Percentiles rank a stretch among this genome's conserved stretches.
These are phyloP conservation scores for Nepenthes gracilis DNA, from an alignment of 148 eudicot species.

Conservation along the genomic window DNA sequence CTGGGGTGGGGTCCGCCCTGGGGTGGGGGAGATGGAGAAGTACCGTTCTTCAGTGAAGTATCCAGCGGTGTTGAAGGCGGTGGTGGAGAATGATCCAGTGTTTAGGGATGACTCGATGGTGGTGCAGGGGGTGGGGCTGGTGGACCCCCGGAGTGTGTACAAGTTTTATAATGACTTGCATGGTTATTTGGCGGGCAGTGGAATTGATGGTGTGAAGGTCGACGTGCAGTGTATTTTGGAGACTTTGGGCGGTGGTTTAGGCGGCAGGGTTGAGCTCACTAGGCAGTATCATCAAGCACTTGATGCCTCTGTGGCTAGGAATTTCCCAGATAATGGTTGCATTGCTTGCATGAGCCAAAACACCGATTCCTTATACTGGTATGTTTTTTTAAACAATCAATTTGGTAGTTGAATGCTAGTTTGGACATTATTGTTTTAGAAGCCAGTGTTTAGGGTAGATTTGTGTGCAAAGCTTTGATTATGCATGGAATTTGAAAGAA, in stretches of 20 bases:
- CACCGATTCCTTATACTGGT: constrained; percentile 74
- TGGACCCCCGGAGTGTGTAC: constrained; percentile 60
- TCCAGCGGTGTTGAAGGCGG: constrained; percentile 47
- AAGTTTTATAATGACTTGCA: constrained; percentile 71
- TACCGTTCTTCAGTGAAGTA: constrained; percentile 46
- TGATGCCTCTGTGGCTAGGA: constrained; percentile 62
- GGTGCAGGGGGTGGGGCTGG: constrained; percentile 58
- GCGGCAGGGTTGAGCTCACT: constrained; percentile 72
- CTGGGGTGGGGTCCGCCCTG: constrained; percentile 90
- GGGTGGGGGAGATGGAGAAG: constrained; percentile 53
- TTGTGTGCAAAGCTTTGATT: too few relatives aligned
- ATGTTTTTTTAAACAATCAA: constrained; percentile 3
- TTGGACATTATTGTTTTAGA: too few relatives aligned
- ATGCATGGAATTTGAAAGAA: too few relatives aligned
- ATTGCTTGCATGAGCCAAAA: constrained; percentile 93
- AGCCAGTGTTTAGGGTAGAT: too few relatives aligned
- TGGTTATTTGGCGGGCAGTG: constrained; percentile 52
- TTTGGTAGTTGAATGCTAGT: too few relatives aligned
- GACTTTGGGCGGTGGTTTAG: constrained; percentile 65
- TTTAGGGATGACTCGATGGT: constrained; percentile 58
- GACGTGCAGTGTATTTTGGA: constrained; percentile 79
- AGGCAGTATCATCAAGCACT: constrained; percentile 73
- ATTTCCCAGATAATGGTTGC: constrained; percentile 81
- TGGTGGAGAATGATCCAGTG: constrained; percentile 55
- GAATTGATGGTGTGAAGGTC: constrained; percentile 86